phyloP scores from a whole-genome alignment of 1,284 basidiomycete species.

The Erythrobasidium hasegawianum region DNA sequence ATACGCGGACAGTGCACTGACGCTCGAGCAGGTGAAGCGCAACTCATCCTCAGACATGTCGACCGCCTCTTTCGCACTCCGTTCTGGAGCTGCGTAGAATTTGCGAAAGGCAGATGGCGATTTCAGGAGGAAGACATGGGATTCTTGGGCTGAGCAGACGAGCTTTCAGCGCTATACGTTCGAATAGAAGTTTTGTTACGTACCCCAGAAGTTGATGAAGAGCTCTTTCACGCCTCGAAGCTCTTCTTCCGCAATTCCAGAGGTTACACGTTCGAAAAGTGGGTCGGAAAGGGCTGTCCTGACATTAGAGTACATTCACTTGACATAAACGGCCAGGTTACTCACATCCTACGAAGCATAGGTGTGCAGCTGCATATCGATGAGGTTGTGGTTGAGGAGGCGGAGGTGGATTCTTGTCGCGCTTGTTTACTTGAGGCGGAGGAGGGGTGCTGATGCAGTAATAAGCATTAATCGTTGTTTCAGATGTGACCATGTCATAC shows the following conservation, averaged over 20 bases:
- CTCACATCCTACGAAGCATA: constrained; percentile 93
- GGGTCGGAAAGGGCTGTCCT: constrained; percentile 64
- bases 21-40: constrained; percentile 54
- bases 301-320: constrained; percentile 24
- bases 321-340: constrained; percentile 36
- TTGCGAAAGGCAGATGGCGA: constrained; percentile 76
- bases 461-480: no score
- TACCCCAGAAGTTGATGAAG: constrained; percentile 84
- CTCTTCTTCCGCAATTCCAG: constrained; percentile 50
- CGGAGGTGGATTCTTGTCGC: constrained; percentile 38
- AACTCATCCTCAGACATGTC: constrained; percentile 76
- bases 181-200: constrained; percentile 42
- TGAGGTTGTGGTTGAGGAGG: constrained; percentile 47
- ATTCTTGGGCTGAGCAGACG: constrained; percentile 65
- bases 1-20: background rate
- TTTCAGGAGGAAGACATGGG: constrained; percentile 73
- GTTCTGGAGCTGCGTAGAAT: constrained; percentile 74
- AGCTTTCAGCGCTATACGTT: background rate
- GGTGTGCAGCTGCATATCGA: constrained; percentile 81
- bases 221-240: constrained; percentile 73
- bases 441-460: constrained; percentile 17
- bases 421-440: constrained; percentile 23
- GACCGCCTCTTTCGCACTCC: constrained; percentile 58
- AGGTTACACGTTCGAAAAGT: constrained; percentile 67
- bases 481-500: constrained; percentile 46